Evolutionary conservation across 306 rosid species (phyloP), one percentile per base, ranked within the genome.

Genomic region (Fagus crenata): DNA sequence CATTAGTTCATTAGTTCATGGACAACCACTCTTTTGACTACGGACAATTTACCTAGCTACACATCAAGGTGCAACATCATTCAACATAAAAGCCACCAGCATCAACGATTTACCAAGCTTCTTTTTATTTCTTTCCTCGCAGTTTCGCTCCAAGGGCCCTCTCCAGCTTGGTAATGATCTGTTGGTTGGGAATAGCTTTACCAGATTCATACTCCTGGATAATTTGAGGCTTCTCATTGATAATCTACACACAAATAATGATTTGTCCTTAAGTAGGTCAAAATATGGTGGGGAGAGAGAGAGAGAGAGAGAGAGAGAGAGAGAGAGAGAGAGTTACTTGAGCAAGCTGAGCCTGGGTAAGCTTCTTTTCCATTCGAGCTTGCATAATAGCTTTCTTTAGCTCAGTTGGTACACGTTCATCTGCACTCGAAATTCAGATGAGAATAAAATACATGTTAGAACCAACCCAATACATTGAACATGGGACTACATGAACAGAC

Each of bases 171-270:
- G 85, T 76, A 67, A 92, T 92, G 15, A 92, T 88, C 91, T 92
- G 97, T 82, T 92, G 96, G 70, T 90, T 92, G 76, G 96, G 97
- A 78, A 92, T 92, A 6, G 96, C 97, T 73, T 92, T 92, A 18
- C 97, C 96, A 33, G 96, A 89, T 73, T 92, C 96, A 2, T 92
- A 92, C 87, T 92, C 97, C 84, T 92, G 93, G 83, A 90, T 89
- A 69, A 92, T 78, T 84, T 92, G 97, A 71, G 97, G 97, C 81
- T 92, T 92, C 97, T 92, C 97, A 74, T 92, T 92, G 81, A 92
- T 90, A 12, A 92, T 28, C 97, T 92, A 85, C 75, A 53, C 72
- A 9, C 42, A 42, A n/a, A 51, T 35, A 40, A 76, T 8, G 35
- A 31, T 9, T 46, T 5, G 4, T 79, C 69, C 40, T 64, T n/a